Conservation (phyloP, 768 basidiomycete genomes). For the Suillus hirtellus region DNA sequence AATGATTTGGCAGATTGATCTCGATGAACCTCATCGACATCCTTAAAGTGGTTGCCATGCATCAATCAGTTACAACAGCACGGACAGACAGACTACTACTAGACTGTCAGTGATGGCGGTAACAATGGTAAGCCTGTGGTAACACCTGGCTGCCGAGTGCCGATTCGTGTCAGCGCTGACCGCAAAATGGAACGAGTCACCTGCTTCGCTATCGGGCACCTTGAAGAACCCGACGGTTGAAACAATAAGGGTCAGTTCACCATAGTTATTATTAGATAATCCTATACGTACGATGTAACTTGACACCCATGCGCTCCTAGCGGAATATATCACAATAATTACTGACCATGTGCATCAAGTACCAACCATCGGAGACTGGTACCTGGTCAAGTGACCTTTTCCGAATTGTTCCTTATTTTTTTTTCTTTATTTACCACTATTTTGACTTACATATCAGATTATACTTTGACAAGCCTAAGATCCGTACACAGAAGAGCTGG, state of each 20-base stretch:
- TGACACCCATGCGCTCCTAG: neutral
- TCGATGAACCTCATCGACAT: neutral
- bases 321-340: neutral
- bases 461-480: slow-evolving; percentile 1
- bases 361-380: neutral
- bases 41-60: neutral
- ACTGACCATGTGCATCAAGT: neutral
- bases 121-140: neutral
- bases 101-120: neutral
- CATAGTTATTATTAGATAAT: neutral
- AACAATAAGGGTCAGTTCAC: neutral
- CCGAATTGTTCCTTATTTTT: slow-evolving; percentile 4
- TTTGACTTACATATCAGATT: neutral
- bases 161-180: neutral
- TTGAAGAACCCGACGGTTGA: neutral
- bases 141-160: neutral
- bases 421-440: neutral
- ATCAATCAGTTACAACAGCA: neutral
- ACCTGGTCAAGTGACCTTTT: neutral
- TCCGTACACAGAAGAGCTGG: neutral
- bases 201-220: neutral
- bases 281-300: neutral
- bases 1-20: neutral
- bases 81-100: neutral
- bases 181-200: neutral